A percentile compares a stretch with the other conserved stretches of the same genome.
These are phyloP conservation scores for Syncephalastrum sp. DNA, from an alignment of 371 early-diverging fungal genomes.

Conservation along the genomic window DNA sequence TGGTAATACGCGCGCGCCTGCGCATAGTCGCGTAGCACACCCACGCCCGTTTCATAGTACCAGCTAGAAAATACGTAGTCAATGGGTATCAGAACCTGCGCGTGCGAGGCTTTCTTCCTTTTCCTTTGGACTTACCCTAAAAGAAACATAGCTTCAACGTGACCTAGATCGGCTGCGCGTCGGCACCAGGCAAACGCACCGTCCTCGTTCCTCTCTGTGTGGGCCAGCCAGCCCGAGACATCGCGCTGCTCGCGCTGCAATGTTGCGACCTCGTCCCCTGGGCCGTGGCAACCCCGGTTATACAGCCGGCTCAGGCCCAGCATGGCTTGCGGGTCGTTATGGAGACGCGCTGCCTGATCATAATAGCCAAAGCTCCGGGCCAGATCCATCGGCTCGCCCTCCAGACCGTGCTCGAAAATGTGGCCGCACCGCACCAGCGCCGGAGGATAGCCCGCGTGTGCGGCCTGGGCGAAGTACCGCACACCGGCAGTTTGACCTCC, in stretches of 20 bases:
- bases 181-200: constrained; percentile 45
- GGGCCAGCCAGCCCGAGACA: constrained; percentile 37
- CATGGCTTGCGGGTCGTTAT: constrained; percentile 22
- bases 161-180: constrained; percentile 30
- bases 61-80: constrained; percentile 15
- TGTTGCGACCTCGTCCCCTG: constrained; percentile 14
- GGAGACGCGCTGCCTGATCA: constrained; percentile 16
- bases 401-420: constrained; percentile 25
- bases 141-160: constrained; percentile 37
- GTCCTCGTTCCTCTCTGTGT: constrained; percentile 43
- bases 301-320: constrained; percentile 28
- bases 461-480: constrained; percentile 21
- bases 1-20: constrained; percentile 20
- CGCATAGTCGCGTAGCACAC: constrained; percentile 18
- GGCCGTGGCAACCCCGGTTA: constrained; percentile 22
- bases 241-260: constrained; percentile 16
- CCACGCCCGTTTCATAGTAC: constrained; percentile 31
- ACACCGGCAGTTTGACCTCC: constrained; percentile 17
- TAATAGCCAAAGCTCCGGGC: constrained; percentile 21
- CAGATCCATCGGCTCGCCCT: constrained; percentile 19
- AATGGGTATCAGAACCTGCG: constrained; percentile 5
- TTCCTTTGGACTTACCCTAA: constrained; percentile 16
- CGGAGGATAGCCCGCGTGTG: constrained; percentile 18
- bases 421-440: constrained; percentile 22
- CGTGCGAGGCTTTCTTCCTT: constrained; percentile 14